Conservation (phyloP, 331 rosid species). For the Rosa hybrid region DNA sequence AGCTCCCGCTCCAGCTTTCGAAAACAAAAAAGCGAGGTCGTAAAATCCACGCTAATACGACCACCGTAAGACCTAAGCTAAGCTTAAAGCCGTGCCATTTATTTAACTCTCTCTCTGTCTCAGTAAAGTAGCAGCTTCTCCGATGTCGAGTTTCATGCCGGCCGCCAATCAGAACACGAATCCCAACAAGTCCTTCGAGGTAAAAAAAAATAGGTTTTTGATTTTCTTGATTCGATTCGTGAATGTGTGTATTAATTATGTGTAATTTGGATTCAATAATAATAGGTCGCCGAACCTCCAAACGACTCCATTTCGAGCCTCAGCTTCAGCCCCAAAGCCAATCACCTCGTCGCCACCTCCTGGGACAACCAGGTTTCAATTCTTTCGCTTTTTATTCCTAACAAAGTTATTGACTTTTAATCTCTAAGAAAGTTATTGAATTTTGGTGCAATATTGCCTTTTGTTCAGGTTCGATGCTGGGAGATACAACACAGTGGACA, state of each 20-base stretch:
- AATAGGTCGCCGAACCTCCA: constrained; percentile 38
- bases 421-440: background rate
- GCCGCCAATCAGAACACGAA: constrained; percentile 39
- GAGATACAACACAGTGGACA: constrained; percentile 68
- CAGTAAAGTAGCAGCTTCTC: background rate
- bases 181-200: constrained; percentile 75
- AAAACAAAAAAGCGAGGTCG: too few relatives aligned
- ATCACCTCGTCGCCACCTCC: constrained; percentile 75
- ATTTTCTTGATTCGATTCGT: background rate
- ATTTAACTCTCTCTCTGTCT: background rate
- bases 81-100: too few relatives aligned
- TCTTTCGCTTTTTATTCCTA: background rate
- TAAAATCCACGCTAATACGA: too few relatives aligned
- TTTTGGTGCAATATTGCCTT: background rate
- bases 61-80: too few relatives aligned
- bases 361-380: constrained; percentile 87
- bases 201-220: background rate
- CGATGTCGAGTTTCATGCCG: constrained; percentile 56
- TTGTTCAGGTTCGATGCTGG: constrained; percentile 76
- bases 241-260: background rate
- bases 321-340: constrained; percentile 77
- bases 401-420: too few relatives aligned
- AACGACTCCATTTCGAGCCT: constrained; percentile 76
- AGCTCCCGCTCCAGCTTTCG: too few relatives aligned
- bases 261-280: too few relatives aligned